Evolutionary conservation across 2,329 filamentous ascomycete genomes (phyloP).

Genomic region (Penicillium brevicompactum): DNA sequence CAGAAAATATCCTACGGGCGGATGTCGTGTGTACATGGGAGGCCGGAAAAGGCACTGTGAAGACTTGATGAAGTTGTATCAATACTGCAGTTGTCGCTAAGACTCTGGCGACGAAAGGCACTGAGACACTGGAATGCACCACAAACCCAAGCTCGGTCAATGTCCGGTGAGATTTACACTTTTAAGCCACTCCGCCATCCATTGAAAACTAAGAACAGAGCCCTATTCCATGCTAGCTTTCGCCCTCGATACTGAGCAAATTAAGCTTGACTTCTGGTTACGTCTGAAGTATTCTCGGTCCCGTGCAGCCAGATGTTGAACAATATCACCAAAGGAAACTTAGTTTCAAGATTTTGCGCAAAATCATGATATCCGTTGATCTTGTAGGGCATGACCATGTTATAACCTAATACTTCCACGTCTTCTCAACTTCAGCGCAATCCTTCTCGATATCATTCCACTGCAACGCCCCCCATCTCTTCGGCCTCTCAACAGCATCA

Average conservation of each 20-base stretch:
- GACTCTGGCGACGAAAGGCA: background rate
- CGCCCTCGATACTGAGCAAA: too few species aligned
- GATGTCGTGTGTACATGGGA: too few species aligned
- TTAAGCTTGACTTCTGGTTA: too few species aligned
- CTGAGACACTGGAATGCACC: background rate
- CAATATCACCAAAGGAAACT: too few species aligned
- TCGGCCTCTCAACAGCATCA: constrained; percentile 48
- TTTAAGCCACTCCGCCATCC: background rate
- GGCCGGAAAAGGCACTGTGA: too few species aligned
- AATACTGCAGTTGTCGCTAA: too few species aligned
- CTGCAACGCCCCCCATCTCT: constrained; percentile 45
- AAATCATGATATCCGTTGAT: too few species aligned
- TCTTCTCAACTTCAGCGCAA: constrained; percentile 22
- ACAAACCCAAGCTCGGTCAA: background rate
- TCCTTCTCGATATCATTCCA: constrained; percentile 39
- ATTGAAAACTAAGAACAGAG: background rate
- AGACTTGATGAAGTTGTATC: too few species aligned
- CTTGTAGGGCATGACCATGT: background rate
- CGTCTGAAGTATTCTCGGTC: too few species aligned
- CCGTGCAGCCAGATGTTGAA: too few species aligned
- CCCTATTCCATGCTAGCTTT: background rate
- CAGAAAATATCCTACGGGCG: too few species aligned
- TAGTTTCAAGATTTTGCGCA: too few species aligned
- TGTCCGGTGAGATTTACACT: background rate
- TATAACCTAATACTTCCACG: constrained; percentile 12